Evolutionary conservation across 2,329 filamentous ascomycete genomes (phyloP), one percentile per base, ranked within the genome.

Genomic region (Zelopaecilomyces penicillatus): DNA sequence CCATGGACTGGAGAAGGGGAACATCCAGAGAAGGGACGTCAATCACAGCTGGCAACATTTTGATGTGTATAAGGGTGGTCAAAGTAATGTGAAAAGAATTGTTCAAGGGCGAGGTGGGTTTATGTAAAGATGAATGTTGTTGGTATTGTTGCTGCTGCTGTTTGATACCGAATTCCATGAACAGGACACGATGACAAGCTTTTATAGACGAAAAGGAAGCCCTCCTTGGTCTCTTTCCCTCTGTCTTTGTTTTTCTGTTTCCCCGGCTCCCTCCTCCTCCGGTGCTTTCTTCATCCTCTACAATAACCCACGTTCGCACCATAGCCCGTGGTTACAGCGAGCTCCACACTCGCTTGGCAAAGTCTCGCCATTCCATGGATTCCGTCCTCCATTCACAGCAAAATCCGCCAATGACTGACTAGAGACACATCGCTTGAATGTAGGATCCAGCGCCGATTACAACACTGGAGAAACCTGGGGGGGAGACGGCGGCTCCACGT

Each of bases 41-140:
- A 31, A 49, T 41, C 19, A 29, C 44, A n/a, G 40, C 43, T 11
- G 47, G 47, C 28, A 44, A 30, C 47, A 49, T 49, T n/a, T 30
- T 46, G 34, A 36, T 19, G 3, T 19, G 19, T 19, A 19, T 19
- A 31, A 9, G 11, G 8, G 9, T 6, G 10, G 19, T 8, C n/a
- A 10, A 9, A 29, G 6, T 33, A 33, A 30, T 9, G 41, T 39
- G 11, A 39, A 31, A 38, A 28, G 30, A 38, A 34, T 9, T 34
- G 37, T 37, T 31, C 6, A 27, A 30, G 19, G 31, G 30, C n/a
- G 41, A 10, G 27, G 33, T 9, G 28, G 10, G 5, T 12, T 5
- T 38, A 19, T 27, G 36, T 28, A 12, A 9, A 39, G 32, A 28
- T 40, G 38, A 34, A 34, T 34, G 12, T 9, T 34, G 32, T 34